Percentiles rank a stretch among this genome's conserved stretches.
Conservation (phyloP, 176 grass and related monocot species). For the Hyparrhenia diplandra region DNA sequence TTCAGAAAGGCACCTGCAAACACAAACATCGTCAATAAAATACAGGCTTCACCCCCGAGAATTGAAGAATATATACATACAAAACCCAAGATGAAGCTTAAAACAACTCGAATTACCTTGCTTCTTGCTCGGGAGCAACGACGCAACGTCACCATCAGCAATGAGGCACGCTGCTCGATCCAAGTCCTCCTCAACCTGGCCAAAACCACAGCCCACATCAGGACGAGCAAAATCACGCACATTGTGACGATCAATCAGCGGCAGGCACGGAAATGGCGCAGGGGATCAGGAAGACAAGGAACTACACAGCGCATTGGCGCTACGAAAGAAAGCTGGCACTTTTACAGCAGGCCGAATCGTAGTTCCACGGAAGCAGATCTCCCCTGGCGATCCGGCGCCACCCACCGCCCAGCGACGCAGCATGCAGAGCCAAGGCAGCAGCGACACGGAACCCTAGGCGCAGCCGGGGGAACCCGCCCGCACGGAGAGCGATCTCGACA, state of each 20-base stretch:
- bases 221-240: neutral
- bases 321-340: neutral
- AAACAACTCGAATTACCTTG: constrained; percentile 50
- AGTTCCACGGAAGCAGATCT: constrained; percentile 33
- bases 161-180: constrained; percentile 71
- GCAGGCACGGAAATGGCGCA: neutral
- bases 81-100: neutral
- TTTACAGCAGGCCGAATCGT: constrained; percentile 7
- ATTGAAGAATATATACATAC: neutral
- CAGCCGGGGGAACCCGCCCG: too few relatives aligned
- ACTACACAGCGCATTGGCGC: neutral
- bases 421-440: neutral
- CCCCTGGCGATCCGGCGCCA: constrained; percentile 23
- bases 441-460: too few relatives aligned
- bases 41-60: neutral
- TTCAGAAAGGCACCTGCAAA: constrained; percentile 67
- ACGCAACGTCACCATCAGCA: constrained; percentile 62
- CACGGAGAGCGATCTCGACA: too few relatives aligned
- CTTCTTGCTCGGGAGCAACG: constrained; percentile 60
- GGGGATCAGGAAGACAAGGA: neutral
- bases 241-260: constrained; percentile 1
- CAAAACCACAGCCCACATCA: constrained; percentile 19
- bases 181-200: constrained; percentile 86
- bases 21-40: neutral
- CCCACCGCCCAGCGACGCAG: neutral